A percentile compares a stretch with the other conserved stretches of the same genome.
These are phyloP conservation scores for Cystobasidium pallidum DNA, from an alignment of 1,284 basidiomycete species.

Conservation along the genomic window DNA sequence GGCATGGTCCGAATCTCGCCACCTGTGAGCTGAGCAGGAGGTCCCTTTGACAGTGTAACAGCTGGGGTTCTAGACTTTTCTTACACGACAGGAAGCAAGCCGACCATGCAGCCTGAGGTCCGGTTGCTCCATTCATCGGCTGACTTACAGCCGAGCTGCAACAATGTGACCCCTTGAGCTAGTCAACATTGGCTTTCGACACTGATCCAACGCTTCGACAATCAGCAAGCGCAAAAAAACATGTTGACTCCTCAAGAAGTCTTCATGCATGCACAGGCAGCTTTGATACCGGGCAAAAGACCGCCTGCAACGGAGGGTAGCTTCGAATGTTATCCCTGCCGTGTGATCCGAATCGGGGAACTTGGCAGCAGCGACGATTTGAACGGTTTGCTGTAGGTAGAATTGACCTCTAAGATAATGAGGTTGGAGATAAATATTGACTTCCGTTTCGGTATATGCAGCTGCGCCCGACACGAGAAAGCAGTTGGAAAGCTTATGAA, in stretches of 20 bases:
- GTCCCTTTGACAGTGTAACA: conserved; percentile 3
- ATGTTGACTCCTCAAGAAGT: conserved; percentile 34
- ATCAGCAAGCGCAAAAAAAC: too few relatives aligned
- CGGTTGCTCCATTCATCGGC: neutral
- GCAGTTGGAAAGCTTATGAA: conserved; percentile 32
- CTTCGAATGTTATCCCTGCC: conserved; percentile 23
- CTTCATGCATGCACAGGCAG: conserved; percentile 29
- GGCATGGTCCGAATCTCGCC: neutral
- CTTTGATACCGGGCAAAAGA: conserved; percentile 13
- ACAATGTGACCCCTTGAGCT: neutral
- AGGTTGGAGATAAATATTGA: too few relatives aligned
- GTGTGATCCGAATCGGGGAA: conserved; percentile 1
- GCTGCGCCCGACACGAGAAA: conserved; percentile 32
- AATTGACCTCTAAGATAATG: too few relatives aligned
- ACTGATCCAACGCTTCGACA: too few relatives aligned
- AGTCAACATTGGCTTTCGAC: neutral
- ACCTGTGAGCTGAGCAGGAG: neutral
- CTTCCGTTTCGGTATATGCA: neutral
- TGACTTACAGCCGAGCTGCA: neutral
- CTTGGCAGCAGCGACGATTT: conserved; percentile 1
- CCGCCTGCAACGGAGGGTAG: conserved; percentile 29
- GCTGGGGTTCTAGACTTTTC: too few relatives aligned
- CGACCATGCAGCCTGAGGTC: neutral
- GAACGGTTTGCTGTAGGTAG: conserved; percentile 14
- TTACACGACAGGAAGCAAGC: neutral